phyloP scores from a whole-genome alignment of 1,284 basidiomycete genomes.

The Thelephora terrestris region DNA sequence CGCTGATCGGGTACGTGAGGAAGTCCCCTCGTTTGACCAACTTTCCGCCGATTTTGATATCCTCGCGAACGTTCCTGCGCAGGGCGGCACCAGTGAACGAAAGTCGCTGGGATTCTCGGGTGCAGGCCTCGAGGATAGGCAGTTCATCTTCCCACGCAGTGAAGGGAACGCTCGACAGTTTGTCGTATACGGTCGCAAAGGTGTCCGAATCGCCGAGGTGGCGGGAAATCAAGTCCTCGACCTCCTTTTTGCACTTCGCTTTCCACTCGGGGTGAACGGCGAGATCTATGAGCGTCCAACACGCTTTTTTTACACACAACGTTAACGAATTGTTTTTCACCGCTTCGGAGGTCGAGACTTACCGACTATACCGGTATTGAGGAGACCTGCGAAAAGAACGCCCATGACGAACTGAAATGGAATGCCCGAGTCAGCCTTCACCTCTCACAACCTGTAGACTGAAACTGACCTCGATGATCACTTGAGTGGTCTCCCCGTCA shows the following conservation, averaged over 20 bases:
- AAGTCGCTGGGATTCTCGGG: conserved; percentile 26
- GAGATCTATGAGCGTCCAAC: neutral
- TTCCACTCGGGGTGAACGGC: neutral
- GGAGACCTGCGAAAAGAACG: neutral
- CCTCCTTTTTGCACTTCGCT: neutral
- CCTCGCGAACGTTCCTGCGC: conserved; percentile 16
- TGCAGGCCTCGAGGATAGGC: conserved; percentile 23
- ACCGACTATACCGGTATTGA: neutral
- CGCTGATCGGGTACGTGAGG: conserved; percentile 20
- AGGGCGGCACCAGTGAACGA: conserved; percentile 11
- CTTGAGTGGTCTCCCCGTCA: neutral
- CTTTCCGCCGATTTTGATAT: conserved; percentile 13
- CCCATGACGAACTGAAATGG: neutral
- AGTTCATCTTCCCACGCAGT: conserved; percentile 27
- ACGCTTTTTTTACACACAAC: no score
- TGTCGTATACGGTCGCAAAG: neutral
- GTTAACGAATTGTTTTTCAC: no score
- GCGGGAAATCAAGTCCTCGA: neutral
- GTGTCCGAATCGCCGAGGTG: neutral
- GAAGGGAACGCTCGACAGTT: conserved; percentile 17
- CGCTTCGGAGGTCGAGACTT: no score
- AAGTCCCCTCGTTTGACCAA: conserved; percentile 21
- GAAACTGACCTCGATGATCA: neutral
- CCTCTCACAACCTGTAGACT: neutral
- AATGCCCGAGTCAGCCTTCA: neutral